Evolutionary conservation across 2,329 filamentous ascomycete species (phyloP).

Genomic region (Thyridium curvatum): DNA sequence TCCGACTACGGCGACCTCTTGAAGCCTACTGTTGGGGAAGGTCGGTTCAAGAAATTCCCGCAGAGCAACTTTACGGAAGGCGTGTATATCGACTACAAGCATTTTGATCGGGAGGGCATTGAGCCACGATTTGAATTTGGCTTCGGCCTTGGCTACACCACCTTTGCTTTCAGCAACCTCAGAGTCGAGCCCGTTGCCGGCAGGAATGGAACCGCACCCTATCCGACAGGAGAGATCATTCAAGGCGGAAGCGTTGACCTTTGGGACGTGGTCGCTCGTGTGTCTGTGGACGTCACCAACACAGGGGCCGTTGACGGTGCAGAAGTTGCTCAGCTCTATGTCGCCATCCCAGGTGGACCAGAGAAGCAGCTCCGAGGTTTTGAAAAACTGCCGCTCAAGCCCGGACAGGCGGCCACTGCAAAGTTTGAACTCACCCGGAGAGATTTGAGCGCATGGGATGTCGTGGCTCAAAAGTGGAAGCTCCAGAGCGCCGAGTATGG

Average conservation of each 20-base stretch:
- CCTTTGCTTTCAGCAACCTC: slow-evolving; percentile 61
- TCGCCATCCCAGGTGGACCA: slow-evolving; percentile 30
- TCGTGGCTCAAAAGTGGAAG: slow-evolving; percentile 49
- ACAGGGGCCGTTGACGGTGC: slow-evolving; percentile 21
- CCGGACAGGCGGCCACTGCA: slow-evolving; percentile 33
- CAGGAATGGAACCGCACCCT: not conserved
- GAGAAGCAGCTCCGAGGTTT: slow-evolving; percentile 54
- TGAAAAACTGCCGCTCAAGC: slow-evolving; percentile 44
- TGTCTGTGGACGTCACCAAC: slow-evolving; percentile 31
- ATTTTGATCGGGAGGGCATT: slow-evolving; percentile 57
- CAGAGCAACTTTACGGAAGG: slow-evolving; percentile 69
- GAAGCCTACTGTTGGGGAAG: slow-evolving; percentile 4
- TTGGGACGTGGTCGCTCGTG: slow-evolving; percentile 33
- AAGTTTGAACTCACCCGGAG: slow-evolving; percentile 47
- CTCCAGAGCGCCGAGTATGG: slow-evolving; percentile 33
- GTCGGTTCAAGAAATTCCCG: slow-evolving; percentile 27
- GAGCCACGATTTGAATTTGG: slow-evolving; percentile 73
- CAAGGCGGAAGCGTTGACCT: slow-evolving; percentile 17
- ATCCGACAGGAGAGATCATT: slow-evolving; percentile 3
- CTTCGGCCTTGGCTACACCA: slow-evolving; percentile 70
- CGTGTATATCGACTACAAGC: slow-evolving; percentile 69
- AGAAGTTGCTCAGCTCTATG: slow-evolving; percentile 16
- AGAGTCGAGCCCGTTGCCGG: slow-evolving; percentile 47
- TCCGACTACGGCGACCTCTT: slow-evolving; percentile 28
- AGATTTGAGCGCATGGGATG: slow-evolving; percentile 59